Conservation (phyloP, 1,284 basidiomycete genomes). For the Pisolithus thermaeus region DNA sequence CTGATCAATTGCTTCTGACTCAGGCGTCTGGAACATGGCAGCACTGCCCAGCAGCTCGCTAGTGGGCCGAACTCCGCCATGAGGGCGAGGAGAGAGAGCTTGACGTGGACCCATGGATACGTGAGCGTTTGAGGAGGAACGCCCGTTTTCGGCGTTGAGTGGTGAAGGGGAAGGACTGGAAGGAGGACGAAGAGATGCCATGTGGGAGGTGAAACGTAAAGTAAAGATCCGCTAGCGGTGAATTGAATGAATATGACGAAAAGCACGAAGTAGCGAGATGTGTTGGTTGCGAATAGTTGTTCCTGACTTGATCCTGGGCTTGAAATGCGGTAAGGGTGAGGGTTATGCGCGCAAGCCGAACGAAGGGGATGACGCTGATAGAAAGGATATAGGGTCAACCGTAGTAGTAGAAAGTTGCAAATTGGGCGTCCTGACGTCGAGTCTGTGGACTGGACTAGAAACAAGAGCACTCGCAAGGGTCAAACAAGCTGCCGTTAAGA, state of each 20-base stretch:
- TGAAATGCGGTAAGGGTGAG: constrained; percentile 26
- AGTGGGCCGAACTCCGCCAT: constrained; percentile 66
- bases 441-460: constrained; percentile 37
- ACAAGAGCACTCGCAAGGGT: constrained; percentile 29
- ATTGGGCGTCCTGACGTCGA: constrained; percentile 37
- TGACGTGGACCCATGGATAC: constrained; percentile 72
- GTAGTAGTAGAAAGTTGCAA: constrained; percentile 12
- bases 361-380: constrained; percentile 10
- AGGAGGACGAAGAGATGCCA: constrained; percentile 67
- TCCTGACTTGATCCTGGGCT: constrained; percentile 19
- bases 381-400: constrained; percentile 8
- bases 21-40: constrained; percentile 81
- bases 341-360: constrained; percentile 3
- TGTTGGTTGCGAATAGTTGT: constrained; percentile 27
- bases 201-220: constrained; percentile 19
- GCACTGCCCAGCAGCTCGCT: constrained; percentile 71
- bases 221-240: constrained; percentile 30
- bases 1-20: constrained; percentile 96
- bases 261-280: constrained; percentile 12
- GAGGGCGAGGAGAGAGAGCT: constrained; percentile 70
- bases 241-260: constrained; percentile 9
- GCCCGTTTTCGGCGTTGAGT: constrained; percentile 39
- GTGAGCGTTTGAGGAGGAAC: constrained; percentile 48
- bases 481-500: constrained; percentile 10
- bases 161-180: constrained; percentile 69